A percentile compares a stretch with the other conserved stretches of the same genome.
Evolutionary conservation across 345 rosid genomes (phyloP).

Genomic region (Conringia planisiliqua): DNA sequence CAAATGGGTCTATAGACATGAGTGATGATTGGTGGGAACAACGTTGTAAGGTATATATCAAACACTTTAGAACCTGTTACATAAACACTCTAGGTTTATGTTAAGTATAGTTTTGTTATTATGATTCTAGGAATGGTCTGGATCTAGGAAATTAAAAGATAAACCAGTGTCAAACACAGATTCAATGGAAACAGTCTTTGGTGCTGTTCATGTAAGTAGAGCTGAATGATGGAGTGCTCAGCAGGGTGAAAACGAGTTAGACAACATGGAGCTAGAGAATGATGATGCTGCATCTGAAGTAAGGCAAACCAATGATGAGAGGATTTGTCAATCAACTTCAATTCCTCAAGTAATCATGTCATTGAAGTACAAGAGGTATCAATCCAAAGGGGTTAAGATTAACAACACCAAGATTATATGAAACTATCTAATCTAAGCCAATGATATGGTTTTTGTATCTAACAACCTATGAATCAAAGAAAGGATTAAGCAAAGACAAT

Average conservation of each 20-base stretch:
- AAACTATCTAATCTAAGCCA: too few species aligned
- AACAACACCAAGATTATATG: too few species aligned
- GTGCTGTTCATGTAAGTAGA: neutral
- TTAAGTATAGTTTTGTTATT: neutral
- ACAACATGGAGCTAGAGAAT: neutral
- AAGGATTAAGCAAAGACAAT: too few species aligned
- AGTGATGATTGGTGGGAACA: neutral
- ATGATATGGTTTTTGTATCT: too few species aligned
- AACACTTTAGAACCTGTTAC: too few species aligned
- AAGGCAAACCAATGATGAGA: neutral
- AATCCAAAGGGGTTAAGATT: too few species aligned
- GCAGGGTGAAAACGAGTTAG: neutral
- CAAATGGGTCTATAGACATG: neutral
- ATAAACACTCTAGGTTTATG: too few species aligned
- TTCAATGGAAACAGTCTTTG: neutral
- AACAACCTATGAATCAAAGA: too few species aligned
- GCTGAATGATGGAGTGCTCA: neutral
- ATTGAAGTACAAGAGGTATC: too few species aligned
- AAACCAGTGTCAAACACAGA: neutral
- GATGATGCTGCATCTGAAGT: neutral
- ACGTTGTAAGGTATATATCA: too few species aligned
- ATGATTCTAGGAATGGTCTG: neutral
- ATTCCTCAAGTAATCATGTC: too few species aligned
- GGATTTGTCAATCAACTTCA: too few species aligned
- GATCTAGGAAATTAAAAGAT: neutral